Evolutionary conservation across 768 basidiomycete genomes (phyloP), one percentile per base, ranked within the genome.

Genomic region (Pleurotus eryngii): DNA sequence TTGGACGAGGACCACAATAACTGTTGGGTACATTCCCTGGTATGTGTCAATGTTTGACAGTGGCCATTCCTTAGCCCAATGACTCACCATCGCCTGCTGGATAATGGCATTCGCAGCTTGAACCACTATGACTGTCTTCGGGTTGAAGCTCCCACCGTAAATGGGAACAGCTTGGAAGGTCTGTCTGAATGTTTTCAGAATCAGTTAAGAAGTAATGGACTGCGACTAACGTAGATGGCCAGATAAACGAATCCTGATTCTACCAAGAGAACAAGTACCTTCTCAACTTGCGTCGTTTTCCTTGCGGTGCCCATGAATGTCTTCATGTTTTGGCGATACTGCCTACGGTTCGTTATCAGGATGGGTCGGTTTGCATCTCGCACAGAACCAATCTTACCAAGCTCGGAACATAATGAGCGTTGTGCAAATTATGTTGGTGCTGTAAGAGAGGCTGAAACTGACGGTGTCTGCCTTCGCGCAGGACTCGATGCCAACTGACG

Each of bases 161-260:
- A 71, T 70, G 12, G 67, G 68, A 18, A 69, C 59, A 4, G 68
- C 67, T 65, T 68, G 68, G 9, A 71, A 59, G 0, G 67, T 68
- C 68, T 68, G 49, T 14, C 5, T 59, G 30, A 55, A 40, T 30
- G 7, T 46, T 22, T 48, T 24, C n/a, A 20, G 39, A 24, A 17
- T 18, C 9, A 26, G 8, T 11, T 12, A 24, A 27, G 8, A 11
- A 46, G 18, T 40, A 20, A 15, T 24, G 35, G 15, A n/a, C 8
- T 26, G 56, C 3, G 39, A 56, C 67, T 24, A 24, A 68, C 70
- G 46, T 70, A 71, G 55, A 70, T 57, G 6, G 63, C 62, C 35
- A 71, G 56, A 48, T 70, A 71, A 17, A 68, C 46, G 5, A 62
- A 62, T 4, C 68, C 70, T 3, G 70, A 70, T 53, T 71, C 70